phyloP scores from a whole-genome alignment of 352 stramenopile genomes.

The Globisporangium mamillatum region DNA sequence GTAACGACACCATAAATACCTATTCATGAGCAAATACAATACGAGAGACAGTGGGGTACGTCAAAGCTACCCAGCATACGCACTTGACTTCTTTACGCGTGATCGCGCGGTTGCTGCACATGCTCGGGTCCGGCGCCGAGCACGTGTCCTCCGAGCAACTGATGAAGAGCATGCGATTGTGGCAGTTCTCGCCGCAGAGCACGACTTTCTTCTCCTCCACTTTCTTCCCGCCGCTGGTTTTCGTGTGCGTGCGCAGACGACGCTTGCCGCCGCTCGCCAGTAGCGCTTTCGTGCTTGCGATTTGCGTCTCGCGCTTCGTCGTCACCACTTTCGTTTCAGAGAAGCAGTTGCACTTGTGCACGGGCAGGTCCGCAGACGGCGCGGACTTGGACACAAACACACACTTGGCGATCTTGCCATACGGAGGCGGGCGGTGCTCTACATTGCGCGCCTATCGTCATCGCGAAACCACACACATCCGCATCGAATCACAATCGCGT shows the following conservation, averaged over 20 bases:
- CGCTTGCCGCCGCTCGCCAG: slow-evolving; percentile 17
- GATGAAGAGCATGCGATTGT: slow-evolving; percentile 86
- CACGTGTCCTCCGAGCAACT: slow-evolving; percentile 78
- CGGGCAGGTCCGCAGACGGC: slow-evolving; percentile 46
- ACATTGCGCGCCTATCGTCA: slow-evolving; percentile 38
- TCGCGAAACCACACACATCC: not conserved
- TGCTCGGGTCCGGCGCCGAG: slow-evolving; percentile 56
- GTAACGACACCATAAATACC: slow-evolving; percentile 4
- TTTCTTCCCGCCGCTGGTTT: slow-evolving; percentile 1
- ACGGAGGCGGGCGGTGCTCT: slow-evolving; percentile 50
- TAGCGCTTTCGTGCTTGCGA: slow-evolving; percentile 39
- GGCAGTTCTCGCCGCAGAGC: slow-evolving; percentile 62
- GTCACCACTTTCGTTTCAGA: slow-evolving; percentile 39
- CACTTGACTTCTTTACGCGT: slow-evolving; percentile 62
- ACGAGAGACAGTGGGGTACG: not conserved
- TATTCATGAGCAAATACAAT: not conserved
- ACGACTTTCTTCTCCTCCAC: slow-evolving; percentile 3
- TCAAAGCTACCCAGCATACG: not conserved
- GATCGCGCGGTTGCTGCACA: slow-evolving; percentile 78
- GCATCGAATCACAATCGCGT: not conserved
- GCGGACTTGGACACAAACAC: slow-evolving; percentile 69
- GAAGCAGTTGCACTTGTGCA: slow-evolving; percentile 79
- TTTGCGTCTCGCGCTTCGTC: slow-evolving; percentile 51
- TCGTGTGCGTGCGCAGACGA: slow-evolving; percentile 4
- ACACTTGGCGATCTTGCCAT: slow-evolving; percentile 65